These are phyloP conservation scores for Leucocoprinus gongylophorus DNA, from an alignment of 1,284 basidiomycete species.

Conservation along the genomic window DNA sequence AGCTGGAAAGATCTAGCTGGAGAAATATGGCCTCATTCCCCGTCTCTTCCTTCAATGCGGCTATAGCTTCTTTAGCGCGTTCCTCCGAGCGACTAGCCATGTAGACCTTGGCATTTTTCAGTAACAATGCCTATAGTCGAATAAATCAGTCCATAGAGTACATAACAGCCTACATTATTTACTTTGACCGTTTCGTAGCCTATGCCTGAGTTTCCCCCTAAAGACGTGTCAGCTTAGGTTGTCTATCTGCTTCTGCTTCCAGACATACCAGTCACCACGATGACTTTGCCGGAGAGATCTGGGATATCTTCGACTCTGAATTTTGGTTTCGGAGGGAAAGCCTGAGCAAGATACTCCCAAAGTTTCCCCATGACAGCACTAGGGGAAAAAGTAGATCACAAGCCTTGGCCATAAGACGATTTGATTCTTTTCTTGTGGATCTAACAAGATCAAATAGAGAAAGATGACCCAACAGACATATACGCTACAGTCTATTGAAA, in stretches of 20 bases:
- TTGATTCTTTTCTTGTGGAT: too few relatives aligned
- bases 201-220: background rate
- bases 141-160: too few relatives aligned
- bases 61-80: background rate
- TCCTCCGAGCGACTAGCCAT: background rate
- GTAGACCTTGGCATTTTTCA: background rate
- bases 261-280: background rate
- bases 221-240: background rate
- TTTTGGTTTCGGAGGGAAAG: background rate
- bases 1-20: background rate
- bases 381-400: too few relatives aligned
- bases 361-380: background rate
- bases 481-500: too few relatives aligned
- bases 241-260: background rate
- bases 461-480: too few relatives aligned
- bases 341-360: background rate
- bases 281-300: background rate
- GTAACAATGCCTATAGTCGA: background rate
- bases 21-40: background rate
- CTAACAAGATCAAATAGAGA: too few relatives aligned
- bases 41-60: background rate
- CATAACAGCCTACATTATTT: too few relatives aligned
- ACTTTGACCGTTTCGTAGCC: background rate
- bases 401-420: too few relatives aligned
- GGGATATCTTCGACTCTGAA: background rate